Evolutionary conservation across 1,284 basidiomycete species (phyloP), one percentile per base, ranked within the genome.

Genomic region (Ganoderma leucocontextum): DNA sequence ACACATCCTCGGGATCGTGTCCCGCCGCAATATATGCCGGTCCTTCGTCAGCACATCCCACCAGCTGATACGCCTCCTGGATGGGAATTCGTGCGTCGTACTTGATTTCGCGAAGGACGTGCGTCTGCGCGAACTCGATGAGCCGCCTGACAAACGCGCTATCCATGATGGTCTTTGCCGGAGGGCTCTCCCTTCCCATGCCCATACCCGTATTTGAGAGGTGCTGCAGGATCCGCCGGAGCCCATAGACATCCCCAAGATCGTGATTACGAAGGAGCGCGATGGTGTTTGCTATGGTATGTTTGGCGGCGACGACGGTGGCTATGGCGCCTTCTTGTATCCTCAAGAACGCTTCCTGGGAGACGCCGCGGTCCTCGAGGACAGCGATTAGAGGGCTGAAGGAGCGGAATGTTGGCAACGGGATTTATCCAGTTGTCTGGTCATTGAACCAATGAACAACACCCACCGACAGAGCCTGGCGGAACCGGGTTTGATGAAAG

Each of bases 31-130:
- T 79, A 71, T 93, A 91, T 1, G 87, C 84, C 4, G 87, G 85
- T 2, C 91, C 91, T 80, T 94, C 93, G 75, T 94, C 93, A 13
- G 90, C 90, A n/a, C 94, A 85, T 4, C 93, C 93, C 19, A 94
- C 90, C 7, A 94, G 82, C 38, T 89, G 83, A 71, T 87, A 86
- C 65, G 89, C 89, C 0, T 89, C 79, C 1, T 87, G 87, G 29
- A 95, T 85, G 2, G 84, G 85, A 49, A 95, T 91, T 19, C 91
- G 83, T 0, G 91, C 92, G 38, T 84, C 82, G 73, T 93, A 87
- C 74, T 94, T 94, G 76, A 95, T 87, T 62, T 87, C 87, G 19
- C 91, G 83, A 22, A 95, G 80, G 22, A 91, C 85, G 71, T 88
- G 84, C 62, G 85, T 86, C 75, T 88, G 85, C 3, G 88, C 84